phyloP scores from a whole-genome alignment of 768 basidiomycete genomes.

The Xerocomus potaroensis region DNA sequence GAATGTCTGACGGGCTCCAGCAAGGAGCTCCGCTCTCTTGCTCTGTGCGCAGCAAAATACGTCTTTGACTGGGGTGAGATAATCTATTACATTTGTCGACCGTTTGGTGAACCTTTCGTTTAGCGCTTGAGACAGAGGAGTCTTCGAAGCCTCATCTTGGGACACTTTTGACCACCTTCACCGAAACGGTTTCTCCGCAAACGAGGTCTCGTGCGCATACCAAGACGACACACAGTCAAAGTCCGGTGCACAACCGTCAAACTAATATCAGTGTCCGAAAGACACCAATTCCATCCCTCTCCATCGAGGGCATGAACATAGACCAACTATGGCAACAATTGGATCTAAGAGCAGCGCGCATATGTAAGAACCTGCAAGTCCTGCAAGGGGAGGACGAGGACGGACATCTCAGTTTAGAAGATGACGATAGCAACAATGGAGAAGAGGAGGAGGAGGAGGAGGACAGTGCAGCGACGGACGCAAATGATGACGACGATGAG shows the following conservation, averaged over 20 bases:
- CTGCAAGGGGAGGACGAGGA: slow-evolving; percentile 50
- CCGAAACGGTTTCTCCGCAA: slow-evolving; percentile 64
- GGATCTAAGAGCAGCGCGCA: slow-evolving; percentile 68
- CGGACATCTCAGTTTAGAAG: slow-evolving; percentile 25
- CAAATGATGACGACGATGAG: slow-evolving; percentile 20
- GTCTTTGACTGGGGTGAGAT: slow-evolving; percentile 71
- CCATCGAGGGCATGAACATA: slow-evolving; percentile 71
- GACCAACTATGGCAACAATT: slow-evolving; percentile 95
- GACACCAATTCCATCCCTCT: slow-evolving; percentile 77
- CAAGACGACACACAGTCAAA: slow-evolving; percentile 36
- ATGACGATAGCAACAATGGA: slow-evolving; percentile 17
- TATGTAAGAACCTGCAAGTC: slow-evolving; percentile 68
- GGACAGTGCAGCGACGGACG: slow-evolving; percentile 29
- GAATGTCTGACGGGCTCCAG: slow-evolving; percentile 55
- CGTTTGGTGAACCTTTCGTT: not conserved
- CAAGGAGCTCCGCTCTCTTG: slow-evolving; percentile 49
- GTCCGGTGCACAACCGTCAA: slow-evolving; percentile 30
- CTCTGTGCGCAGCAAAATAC: slow-evolving; percentile 66
- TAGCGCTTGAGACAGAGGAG: slow-evolving; percentile 67
- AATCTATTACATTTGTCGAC: not conserved
- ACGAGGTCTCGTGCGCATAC: slow-evolving; percentile 64
- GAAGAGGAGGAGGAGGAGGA: slow-evolving; percentile 32
- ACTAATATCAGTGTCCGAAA: slow-evolving; percentile 36
- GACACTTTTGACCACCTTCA: slow-evolving; percentile 62
- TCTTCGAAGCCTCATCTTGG: slow-evolving; percentile 60